A percentile compares a stretch with the other conserved stretches of the same genome.
These are phyloP conservation scores for Pelargonium australe DNA, from an alignment of 441 rosid species.

Conservation along the genomic window DNA sequence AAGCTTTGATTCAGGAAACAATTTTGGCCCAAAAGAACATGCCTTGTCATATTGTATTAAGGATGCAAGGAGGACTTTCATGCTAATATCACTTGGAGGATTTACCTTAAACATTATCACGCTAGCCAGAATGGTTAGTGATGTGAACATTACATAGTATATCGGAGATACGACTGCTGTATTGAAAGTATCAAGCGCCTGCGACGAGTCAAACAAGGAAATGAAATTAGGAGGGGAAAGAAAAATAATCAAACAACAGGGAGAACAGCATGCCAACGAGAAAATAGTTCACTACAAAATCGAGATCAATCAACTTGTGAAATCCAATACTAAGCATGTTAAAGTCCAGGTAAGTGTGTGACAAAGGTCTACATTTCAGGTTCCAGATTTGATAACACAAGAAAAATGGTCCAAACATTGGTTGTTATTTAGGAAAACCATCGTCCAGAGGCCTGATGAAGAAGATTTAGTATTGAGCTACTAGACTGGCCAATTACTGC, in stretches of 20 bases:
- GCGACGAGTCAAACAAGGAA: constrained; percentile 3
- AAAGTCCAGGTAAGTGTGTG: neutral
- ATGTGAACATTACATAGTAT: constrained; percentile 40
- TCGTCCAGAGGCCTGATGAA: too few relatives aligned
- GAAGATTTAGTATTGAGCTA: too few relatives aligned
- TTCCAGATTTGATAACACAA: too few relatives aligned
- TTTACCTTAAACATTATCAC: constrained; percentile 44
- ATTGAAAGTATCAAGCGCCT: constrained; percentile 44
- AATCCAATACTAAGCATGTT: neutral
- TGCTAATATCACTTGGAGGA: neutral
- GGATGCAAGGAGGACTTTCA: neutral
- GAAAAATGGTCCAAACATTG: too few relatives aligned
- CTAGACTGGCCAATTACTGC: too few relatives aligned
- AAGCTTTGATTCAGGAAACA: too few relatives aligned
- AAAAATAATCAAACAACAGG: neutral
- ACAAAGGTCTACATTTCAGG: too few relatives aligned
- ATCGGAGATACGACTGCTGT: constrained; percentile 41
- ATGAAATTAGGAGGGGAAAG: neutral
- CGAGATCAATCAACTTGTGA: too few relatives aligned
- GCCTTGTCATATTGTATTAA: neutral
- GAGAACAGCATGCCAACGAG: too few relatives aligned
- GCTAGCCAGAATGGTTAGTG: constrained; percentile 40
- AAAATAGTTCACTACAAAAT: too few relatives aligned
- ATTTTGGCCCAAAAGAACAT: too few relatives aligned
- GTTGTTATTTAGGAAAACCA: too few relatives aligned